phyloP scores from a whole-genome alignment of 495 filamentous ascomycete genomes.

The Penicillium parvum region DNA sequence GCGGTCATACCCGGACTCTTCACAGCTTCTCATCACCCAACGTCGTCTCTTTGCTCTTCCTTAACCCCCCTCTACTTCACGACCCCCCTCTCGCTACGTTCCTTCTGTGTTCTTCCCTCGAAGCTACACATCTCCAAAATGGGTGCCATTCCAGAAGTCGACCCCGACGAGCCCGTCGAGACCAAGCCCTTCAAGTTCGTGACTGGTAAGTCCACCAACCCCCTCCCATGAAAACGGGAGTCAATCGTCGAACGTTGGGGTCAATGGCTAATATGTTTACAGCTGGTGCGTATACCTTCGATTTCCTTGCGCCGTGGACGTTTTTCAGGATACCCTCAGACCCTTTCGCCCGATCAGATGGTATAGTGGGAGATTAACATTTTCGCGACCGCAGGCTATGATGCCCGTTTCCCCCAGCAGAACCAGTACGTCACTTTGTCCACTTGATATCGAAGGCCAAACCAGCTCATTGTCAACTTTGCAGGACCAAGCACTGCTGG shows the following conservation, averaged over 20 bases:
- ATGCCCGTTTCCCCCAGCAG: constrained; percentile 97
- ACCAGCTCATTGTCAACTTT: no score
- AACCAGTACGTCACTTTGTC: constrained; percentile 64
- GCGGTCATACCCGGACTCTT: constrained; percentile 40
- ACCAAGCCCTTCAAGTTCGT: constrained; percentile 99
- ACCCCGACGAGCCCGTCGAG: constrained; percentile 77
- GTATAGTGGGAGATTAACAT: constrained; percentile 27
- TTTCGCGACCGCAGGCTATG: constrained; percentile 66
- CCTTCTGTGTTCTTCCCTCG: constrained; percentile 16
- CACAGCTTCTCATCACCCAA: constrained; percentile 39
- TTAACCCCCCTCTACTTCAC: constrained; percentile 19
- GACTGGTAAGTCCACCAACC: constrained; percentile 68
- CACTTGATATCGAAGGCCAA: no score
- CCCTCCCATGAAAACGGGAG: constrained; percentile 18
- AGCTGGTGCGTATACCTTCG: constrained; percentile 42
- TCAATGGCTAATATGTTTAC: constrained; percentile 45
- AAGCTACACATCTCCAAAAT: constrained; percentile 39
- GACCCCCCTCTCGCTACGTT: constrained; percentile 9
- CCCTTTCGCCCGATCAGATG: constrained; percentile 15
- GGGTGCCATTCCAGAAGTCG: constrained; percentile 64
- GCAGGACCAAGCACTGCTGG: constrained; percentile 84
- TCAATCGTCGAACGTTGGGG: constrained; percentile 25
- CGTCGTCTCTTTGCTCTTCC: constrained; percentile 23
- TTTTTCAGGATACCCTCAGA: constrained; percentile 8
- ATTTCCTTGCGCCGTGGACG: constrained; percentile 12